Conservation (phyloP, 768 basidiomycete species). For the Asterophora lycoperdoides region DNA sequence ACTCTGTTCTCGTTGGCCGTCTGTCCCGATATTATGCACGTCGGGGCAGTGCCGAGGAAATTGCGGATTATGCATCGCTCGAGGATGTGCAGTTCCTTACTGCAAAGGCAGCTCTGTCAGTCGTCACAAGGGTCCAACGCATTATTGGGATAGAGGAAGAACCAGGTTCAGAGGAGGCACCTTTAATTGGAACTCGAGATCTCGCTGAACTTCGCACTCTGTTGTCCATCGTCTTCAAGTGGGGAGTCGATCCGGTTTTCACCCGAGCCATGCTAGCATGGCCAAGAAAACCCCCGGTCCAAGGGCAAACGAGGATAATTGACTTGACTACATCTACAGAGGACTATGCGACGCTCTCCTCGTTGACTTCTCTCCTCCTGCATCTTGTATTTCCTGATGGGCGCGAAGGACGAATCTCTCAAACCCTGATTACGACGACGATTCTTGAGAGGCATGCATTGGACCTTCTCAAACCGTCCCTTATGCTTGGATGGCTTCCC, state of each 20-base stretch:
- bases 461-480: conserved; percentile 55
- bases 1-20: conserved; percentile 34
- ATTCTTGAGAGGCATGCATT: conserved; percentile 51
- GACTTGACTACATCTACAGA: conserved; percentile 40
- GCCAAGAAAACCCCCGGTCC: conserved; percentile 26
- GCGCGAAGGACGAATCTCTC: conserved; percentile 41
- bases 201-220: conserved; percentile 58
- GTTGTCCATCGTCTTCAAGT: conserved; percentile 64
- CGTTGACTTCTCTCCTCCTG: conserved; percentile 41
- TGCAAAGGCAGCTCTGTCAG: conserved; percentile 49
- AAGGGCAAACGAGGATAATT: conserved; percentile 31
- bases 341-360: conserved; percentile 41
- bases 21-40: conserved; percentile 37
- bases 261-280: conserved; percentile 36
- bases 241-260: conserved; percentile 60
- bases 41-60: conserved; percentile 14
- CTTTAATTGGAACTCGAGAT: conserved; percentile 63
- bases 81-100: conserved; percentile 48
- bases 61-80: conserved; percentile 21
- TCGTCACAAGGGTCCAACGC: conserved; percentile 45
- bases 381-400: conserved; percentile 51
- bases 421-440: conserved; percentile 59
- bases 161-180: conserved; percentile 14
- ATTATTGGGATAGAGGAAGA: conserved; percentile 29
- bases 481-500: conserved; percentile 73